Evolutionary conservation across 2,329 filamentous ascomycete species (phyloP).

Genomic region (Arthrobotrys megalospora): DNA sequence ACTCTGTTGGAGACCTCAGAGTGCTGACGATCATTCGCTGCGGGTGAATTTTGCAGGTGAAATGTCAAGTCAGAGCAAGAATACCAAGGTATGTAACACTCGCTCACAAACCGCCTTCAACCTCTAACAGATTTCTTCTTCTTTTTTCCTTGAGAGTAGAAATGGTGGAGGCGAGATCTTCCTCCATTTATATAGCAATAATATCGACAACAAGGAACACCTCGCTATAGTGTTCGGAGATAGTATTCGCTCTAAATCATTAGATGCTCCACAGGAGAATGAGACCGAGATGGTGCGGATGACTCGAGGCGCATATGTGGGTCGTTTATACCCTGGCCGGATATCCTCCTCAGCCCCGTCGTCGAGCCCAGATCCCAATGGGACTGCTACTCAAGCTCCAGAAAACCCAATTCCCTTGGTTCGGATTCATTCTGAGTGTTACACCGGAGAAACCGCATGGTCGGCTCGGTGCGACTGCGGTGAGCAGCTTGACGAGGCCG

Average conservation of each 20-base stretch:
- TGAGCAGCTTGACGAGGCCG: constrained; percentile 96
- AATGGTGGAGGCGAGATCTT: constrained; percentile 89
- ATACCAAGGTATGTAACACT: constrained; percentile 78
- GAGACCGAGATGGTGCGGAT: constrained; percentile 92
- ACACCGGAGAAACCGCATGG: constrained; percentile 98
- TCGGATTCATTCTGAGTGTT: constrained; percentile 97
- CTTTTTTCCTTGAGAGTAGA: constrained; percentile 7
- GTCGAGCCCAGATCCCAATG: constrained; percentile 9
- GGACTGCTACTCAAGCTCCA: constrained; percentile 13
- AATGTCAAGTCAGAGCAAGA: constrained; percentile 92
- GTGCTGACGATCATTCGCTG: constrained; percentile 65
- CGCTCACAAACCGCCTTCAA: neutral
- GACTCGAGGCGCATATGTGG: constrained; percentile 93
- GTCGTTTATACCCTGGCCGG: constrained; percentile 86
- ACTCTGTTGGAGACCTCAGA: constrained; percentile 73
- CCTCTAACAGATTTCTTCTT: neutral
- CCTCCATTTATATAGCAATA: constrained; percentile 93
- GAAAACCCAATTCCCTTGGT: constrained; percentile 77
- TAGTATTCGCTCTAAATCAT: constrained; percentile 80
- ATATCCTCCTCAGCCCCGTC: constrained; percentile 70
- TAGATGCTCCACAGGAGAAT: constrained; percentile 80
- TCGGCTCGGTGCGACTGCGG: constrained; percentile 97
- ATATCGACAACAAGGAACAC: constrained; percentile 94
- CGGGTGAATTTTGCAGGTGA: constrained; percentile 79
- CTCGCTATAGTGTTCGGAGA: constrained; percentile 96